Percentiles rank a stretch among this genome's conserved stretches.
Conservation (phyloP, 2,329 filamentous ascomycete species). For the Fulvia fulva region DNA sequence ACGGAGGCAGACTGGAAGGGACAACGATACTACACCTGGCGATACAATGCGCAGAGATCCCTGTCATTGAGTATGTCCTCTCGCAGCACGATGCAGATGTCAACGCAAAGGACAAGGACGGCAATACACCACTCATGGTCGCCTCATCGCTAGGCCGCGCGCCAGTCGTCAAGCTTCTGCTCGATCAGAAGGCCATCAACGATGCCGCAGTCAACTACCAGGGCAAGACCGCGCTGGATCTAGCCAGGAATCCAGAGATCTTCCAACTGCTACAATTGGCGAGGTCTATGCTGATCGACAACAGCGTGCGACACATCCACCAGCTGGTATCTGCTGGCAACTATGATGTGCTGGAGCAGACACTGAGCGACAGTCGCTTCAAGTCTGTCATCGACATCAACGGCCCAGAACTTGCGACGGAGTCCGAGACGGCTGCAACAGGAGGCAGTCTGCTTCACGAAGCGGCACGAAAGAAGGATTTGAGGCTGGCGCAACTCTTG, state of each 20-base stretch:
- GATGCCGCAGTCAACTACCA: conserved; percentile 82
- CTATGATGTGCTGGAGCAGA: conserved; percentile 71
- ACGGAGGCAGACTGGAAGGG: conserved; percentile 58
- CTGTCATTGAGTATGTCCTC: conserved; percentile 91
- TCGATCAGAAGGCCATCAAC: conserved; percentile 80
- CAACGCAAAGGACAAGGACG: conserved; percentile 84
- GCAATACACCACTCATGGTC: conserved; percentile 88
- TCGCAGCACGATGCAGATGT: conserved; percentile 63
- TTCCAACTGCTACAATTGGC: conserved; percentile 92
- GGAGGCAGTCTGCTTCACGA: conserved; percentile 95
- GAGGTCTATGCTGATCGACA: conserved; percentile 83
- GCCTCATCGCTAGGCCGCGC: conserved; percentile 78
- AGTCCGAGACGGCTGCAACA: conserved; percentile 68
- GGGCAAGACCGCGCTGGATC: conserved; percentile 79
- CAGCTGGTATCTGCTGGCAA: conserved; percentile 67
- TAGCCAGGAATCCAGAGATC: conserved; percentile 88
- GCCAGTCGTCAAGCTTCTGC: conserved; percentile 74
- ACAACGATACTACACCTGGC: conserved; percentile 90
- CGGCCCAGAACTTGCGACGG: conserved; percentile 79
- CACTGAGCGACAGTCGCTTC: conserved; percentile 79
- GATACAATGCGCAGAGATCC: conserved; percentile 88
- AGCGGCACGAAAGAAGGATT: conserved; percentile 82
- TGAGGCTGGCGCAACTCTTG: conserved; percentile 81
- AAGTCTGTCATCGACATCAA: conserved; percentile 90
- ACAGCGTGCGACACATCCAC: conserved; percentile 79